Evolutionary conservation across 2,329 filamentous ascomycete genomes (phyloP).

Genomic region (Dactylellina parvicollis): DNA sequence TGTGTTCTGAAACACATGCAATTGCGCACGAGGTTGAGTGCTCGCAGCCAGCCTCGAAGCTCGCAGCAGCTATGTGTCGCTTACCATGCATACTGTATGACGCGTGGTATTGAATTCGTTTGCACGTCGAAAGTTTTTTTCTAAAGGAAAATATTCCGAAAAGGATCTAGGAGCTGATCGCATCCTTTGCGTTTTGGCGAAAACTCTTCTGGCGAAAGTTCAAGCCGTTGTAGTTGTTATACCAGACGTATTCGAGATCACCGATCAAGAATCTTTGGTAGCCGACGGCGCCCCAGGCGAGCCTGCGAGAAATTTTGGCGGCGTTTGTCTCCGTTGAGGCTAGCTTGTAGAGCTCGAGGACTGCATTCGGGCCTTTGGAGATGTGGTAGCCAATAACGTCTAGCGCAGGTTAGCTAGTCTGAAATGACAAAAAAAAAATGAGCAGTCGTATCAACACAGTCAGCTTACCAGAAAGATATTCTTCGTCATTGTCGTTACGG

Average conservation of each 20-base stretch:
- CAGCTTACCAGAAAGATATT: slow-evolving; percentile 50
- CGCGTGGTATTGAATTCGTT: background rate
- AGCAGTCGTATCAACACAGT: background rate
- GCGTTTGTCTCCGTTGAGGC: slow-evolving; percentile 35
- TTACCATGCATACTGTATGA: too few species aligned
- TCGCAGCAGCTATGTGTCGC: too few species aligned
- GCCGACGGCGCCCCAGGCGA: slow-evolving; percentile 52
- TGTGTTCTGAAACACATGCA: background rate
- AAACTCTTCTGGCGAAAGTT: slow-evolving; percentile 52
- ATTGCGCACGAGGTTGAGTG: background rate
- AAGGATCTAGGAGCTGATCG: slow-evolving; percentile 22
- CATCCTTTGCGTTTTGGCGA: slow-evolving; percentile 38
- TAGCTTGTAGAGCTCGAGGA: slow-evolving; percentile 44
- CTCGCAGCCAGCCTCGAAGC: too few species aligned
- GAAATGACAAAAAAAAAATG: background rate
- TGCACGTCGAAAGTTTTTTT: too few species aligned
- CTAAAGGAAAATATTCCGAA: too few species aligned
- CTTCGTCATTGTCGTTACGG: slow-evolving; percentile 48
- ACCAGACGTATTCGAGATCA: slow-evolving; percentile 54
- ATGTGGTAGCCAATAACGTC: slow-evolving; percentile 54
- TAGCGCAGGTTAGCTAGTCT: background rate
- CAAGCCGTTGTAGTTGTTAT: slow-evolving; percentile 43
- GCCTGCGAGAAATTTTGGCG: slow-evolving; percentile 36
- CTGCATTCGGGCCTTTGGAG: slow-evolving; percentile 46
- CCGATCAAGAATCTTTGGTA: slow-evolving; percentile 54